Evolutionary conservation across 345 rosid species (phyloP), one percentile per base, ranked within the genome.

Genomic region (Aquilaria yunnanensis): DNA sequence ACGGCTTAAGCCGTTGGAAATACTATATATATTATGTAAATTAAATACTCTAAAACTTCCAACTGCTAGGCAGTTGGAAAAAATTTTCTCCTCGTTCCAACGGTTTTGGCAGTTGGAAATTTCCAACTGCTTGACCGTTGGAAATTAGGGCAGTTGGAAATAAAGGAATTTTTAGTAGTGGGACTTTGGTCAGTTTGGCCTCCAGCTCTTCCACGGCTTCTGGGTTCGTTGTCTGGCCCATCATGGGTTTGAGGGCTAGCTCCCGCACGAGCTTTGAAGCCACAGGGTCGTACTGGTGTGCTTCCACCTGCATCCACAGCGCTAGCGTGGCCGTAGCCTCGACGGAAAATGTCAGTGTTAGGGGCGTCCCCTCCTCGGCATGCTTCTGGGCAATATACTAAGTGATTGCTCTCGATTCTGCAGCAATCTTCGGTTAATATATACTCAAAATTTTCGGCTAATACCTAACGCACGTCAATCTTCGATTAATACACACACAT

Each of bases 401-500:
- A 51, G 84, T 75, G 64, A 86, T 82, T 4, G 93, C 96, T 10
- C 93, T 71, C 0, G 89, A 89, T 74, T 86, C 96, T 86, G 72
- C 54, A 59, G 4, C 60, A 32, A 16, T 16, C 23, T 16, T 16
- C 23, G 23, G 23, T 16, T 16, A 16, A 16, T 16, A 16, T 16
- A 16, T 16, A 16, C 23, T 16, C 23, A 16, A 16, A 16, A 16
- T 16, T 16, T 16, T 16, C 0, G 23, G 23, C 23, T 16, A 16
- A 16, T 16, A 16, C 23, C 23, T 16, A 16, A 16, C 23, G 23
- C 23, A 16, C 23, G 23, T 16, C 0, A 16, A 16, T 16, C 23
- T 16, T 16, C 5, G 32, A 23, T 1, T 7, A 30, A 33, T 43
- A 47, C 14, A 56, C 12, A 8, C 13, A 3, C 2, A 59, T 32